Conservation (phyloP, 202 grass and related monocot species). For the Cymbopogon flexuosus region DNA sequence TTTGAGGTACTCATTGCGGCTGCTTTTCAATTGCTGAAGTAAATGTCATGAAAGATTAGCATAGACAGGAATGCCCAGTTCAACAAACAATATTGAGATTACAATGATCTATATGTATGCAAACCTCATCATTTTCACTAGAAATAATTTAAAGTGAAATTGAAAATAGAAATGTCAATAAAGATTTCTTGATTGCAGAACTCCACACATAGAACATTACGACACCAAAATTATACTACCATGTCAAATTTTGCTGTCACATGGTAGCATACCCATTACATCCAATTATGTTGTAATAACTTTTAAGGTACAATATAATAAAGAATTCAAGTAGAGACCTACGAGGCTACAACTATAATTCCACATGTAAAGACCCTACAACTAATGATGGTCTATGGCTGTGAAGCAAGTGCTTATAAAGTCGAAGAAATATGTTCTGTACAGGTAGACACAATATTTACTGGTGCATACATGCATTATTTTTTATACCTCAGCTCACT, state of each 20-base stretch:
- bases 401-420: background rate
- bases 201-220: background rate
- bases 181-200: background rate
- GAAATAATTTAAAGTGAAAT: background rate
- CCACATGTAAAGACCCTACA: background rate
- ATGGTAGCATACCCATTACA: background rate
- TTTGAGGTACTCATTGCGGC: slow-evolving; percentile 69
- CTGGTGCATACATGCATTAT: background rate
- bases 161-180: background rate
- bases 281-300: background rate
- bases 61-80: background rate
- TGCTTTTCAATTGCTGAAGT: slow-evolving; percentile 59
- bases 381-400: background rate
- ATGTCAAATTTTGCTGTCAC: background rate
- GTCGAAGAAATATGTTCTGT: background rate
- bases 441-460: background rate
- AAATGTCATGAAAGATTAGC: slow-evolving; percentile 18
- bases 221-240: background rate
- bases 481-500: background rate
- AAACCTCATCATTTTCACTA: background rate
- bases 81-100: background rate
- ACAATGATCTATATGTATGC: background rate
- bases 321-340: background rate
- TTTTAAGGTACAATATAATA: background rate
- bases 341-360: background rate